These are phyloP conservation scores for Gossypium herbaceum DNA, from an alignment of 345 rosid species.

Conservation along the genomic window DNA sequence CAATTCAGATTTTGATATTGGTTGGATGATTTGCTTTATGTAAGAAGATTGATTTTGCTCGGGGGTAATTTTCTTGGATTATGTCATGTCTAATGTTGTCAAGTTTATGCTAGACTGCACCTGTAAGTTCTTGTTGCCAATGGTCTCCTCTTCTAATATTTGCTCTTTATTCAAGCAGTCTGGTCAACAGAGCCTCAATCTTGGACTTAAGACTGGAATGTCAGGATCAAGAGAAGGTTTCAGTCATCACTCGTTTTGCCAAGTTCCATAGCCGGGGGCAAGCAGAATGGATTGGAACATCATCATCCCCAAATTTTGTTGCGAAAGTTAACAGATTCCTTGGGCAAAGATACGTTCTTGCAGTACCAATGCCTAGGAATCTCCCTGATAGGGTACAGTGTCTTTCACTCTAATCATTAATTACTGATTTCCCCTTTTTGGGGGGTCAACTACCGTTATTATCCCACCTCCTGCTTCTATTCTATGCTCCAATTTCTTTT, in stretches of 20 bases:
- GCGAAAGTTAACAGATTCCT: slow-evolving; percentile 40
- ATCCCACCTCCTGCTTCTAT: slow-evolving; percentile 10
- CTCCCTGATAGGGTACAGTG: slow-evolving; percentile 91
- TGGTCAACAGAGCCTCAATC: slow-evolving; percentile 59
- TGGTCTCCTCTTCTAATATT: background rate
- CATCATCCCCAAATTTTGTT: slow-evolving; percentile 37
- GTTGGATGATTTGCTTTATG: background rate
- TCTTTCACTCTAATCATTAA: slow-evolving; percentile 70
- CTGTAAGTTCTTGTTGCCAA: background rate
- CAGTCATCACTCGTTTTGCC: slow-evolving; percentile 89
- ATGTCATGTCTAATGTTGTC: background rate
- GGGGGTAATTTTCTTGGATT: too few relatives aligned
- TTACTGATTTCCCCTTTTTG: slow-evolving; percentile 33
- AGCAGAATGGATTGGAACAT: slow-evolving; percentile 41
- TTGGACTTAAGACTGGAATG: slow-evolving; percentile 75
- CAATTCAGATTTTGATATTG: too few relatives aligned
- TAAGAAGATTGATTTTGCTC: background rate
- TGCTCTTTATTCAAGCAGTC: slow-evolving; percentile 38
- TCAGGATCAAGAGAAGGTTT: slow-evolving; percentile 73
- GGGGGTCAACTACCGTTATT: slow-evolving; percentile 24
- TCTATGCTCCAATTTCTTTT: slow-evolving; percentile 14
- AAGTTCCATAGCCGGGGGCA: slow-evolving; percentile 73
- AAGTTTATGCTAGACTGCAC: background rate
- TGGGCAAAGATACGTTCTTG: slow-evolving; percentile 82
- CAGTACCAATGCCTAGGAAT: slow-evolving; percentile 75